Evolutionary conservation across 768 basidiomycete species (phyloP).

Genomic region (Leccinum aurantiacum): DNA sequence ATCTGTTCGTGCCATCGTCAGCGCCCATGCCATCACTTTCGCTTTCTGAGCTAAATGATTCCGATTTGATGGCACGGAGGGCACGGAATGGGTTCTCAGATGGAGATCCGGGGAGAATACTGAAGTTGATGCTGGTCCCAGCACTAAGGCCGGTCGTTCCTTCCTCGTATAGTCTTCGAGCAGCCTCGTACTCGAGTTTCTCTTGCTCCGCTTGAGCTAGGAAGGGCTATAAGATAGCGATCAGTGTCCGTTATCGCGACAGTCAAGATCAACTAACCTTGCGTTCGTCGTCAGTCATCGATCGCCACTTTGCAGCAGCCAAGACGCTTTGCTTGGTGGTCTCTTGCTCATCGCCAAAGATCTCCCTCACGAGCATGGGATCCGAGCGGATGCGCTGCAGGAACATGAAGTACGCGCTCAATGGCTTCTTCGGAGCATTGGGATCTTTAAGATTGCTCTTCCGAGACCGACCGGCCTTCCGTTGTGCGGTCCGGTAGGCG

Average conservation of each 20-base stretch:
- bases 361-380: slow-evolving; percentile 66
- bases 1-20: slow-evolving; percentile 47
- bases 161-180: slow-evolving; percentile 84
- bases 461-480: slow-evolving; percentile 89
- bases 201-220: slow-evolving; percentile 92
- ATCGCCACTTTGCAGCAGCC: slow-evolving; percentile 91
- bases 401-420: slow-evolving; percentile 95
- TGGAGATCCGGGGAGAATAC: slow-evolving; percentile 71
- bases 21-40: slow-evolving; percentile 63
- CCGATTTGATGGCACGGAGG: slow-evolving; percentile 49
- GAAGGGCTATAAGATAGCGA: slow-evolving; percentile 63
- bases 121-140: slow-evolving; percentile 78
- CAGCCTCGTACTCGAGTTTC: slow-evolving; percentile 90
- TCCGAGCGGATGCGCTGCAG: slow-evolving; percentile 86
- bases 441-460: slow-evolving; percentile 96
- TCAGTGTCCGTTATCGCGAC: slow-evolving; percentile 14
- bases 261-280: slow-evolving; percentile 56
- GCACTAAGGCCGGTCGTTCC: slow-evolving; percentile 64
- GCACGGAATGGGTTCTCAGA: slow-evolving; percentile 43
- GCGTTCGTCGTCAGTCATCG: slow-evolving; percentile 90
- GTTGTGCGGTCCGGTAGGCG: slow-evolving; percentile 84
- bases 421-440: slow-evolving; percentile 94
- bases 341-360: slow-evolving; percentile 89
- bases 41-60: slow-evolving; percentile 65
- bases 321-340: slow-evolving; percentile 94